phyloP scores from a whole-genome alignment of 1,284 basidiomycete species.

The Butyriboletus appendiculatus region DNA sequence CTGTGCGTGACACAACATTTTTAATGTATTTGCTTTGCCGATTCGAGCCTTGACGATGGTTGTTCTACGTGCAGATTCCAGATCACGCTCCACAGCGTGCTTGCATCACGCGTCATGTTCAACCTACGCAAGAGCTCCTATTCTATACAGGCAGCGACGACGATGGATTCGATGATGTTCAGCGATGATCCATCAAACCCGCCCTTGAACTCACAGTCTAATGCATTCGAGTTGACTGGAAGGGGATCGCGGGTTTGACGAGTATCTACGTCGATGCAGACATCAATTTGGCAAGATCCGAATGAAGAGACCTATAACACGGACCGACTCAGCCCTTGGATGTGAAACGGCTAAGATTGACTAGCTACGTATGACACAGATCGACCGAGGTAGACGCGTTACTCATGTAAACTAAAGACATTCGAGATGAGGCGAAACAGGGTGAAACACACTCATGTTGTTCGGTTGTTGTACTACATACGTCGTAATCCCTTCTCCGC shows the following conservation, averaged over 20 bases:
- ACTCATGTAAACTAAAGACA: neutral
- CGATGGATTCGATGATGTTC: neutral
- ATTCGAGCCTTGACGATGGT: neutral
- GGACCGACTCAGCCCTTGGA: too few species aligned
- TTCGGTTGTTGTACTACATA: neutral
- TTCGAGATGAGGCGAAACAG: neutral
- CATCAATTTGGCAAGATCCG: too few species aligned
- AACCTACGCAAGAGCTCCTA: slow-evolving; percentile 10
- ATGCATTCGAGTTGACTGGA: neutral
- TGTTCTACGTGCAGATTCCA: slow-evolving; percentile 2
- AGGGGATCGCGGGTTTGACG: neutral
- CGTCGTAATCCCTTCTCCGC: too few species aligned
- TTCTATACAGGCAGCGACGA: neutral
- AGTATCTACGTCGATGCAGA: neutral
- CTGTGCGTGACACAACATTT: neutral
- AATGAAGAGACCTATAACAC: too few species aligned
- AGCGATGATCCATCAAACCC: neutral
- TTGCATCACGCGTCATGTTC: slow-evolving; percentile 17
- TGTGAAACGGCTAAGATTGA: too few species aligned
- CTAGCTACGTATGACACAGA: too few species aligned
- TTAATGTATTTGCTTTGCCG: neutral
- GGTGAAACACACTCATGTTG: neutral
- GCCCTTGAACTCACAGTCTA: neutral
- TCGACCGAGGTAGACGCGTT: too few species aligned
- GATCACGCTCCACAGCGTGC: slow-evolving; percentile 13